phyloP scores from a whole-genome alignment of 1,139 yeast species.

The Ashbya aceris region DNA sequence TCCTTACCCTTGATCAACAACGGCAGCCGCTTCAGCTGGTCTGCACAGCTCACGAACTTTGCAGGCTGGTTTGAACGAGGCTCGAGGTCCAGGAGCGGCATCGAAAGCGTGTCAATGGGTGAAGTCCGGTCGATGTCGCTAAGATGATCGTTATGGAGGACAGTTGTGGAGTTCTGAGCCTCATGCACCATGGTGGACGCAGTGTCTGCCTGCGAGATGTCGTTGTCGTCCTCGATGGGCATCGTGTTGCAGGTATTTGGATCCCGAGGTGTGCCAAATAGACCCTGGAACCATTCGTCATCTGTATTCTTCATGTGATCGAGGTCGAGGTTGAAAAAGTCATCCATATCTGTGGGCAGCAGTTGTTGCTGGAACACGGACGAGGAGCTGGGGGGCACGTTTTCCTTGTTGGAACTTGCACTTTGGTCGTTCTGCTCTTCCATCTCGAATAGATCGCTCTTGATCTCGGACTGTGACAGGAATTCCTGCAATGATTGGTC shows the following conservation, averaged over 20 bases:
- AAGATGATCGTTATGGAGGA: constrained; percentile 4
- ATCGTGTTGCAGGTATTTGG: constrained; percentile 34
- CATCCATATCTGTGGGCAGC: constrained; percentile 30
- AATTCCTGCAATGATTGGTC: constrained; percentile 6
- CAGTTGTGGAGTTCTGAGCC: neutral
- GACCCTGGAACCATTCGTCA: constrained; percentile 11
- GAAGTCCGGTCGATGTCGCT: constrained; percentile 27
- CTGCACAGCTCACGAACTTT: constrained; percentile 13
- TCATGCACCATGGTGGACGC: neutral
- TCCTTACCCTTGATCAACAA: constrained; percentile 8
- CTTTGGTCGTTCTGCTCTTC: neutral
- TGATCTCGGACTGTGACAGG: constrained; percentile 4
- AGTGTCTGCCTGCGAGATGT: constrained; percentile 6
- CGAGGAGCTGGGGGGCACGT: constrained; percentile 12
- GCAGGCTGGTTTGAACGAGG: constrained; percentile 14
- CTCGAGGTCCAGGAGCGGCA: constrained; percentile 25
- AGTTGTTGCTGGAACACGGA: constrained; percentile 18
- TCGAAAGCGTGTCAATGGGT: constrained; percentile 27
- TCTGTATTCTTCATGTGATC: constrained; percentile 3
- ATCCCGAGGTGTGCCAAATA: constrained; percentile 34
- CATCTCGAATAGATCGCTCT: constrained; percentile 5
- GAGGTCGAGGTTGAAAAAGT: neutral
- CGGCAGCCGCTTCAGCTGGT: constrained; percentile 15
- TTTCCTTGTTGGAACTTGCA: constrained; percentile 13
- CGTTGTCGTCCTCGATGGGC: constrained; percentile 26